Base-by-base conservation (phyloP, 139 green algal genomes). In the Chlamydomonas applanata region DNA sequence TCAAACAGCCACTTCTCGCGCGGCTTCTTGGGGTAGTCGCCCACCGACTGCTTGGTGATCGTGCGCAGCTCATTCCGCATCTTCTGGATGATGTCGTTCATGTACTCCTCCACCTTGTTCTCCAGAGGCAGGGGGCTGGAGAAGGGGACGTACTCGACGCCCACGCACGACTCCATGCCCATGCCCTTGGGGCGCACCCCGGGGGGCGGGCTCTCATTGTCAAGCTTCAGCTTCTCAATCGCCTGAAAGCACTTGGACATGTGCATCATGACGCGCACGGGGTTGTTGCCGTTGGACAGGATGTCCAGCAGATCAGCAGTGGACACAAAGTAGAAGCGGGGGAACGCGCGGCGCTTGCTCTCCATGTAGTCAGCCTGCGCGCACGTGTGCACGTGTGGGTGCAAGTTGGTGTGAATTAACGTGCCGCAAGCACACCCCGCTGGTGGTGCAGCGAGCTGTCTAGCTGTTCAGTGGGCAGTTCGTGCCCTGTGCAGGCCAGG, bases 221-320 rank as follows among this genome's bases (percentile, higher is more conserved):
- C 89, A 44, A 97, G 82, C 75, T 89, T 89, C 13, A 97, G 90
- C 77, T 86, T 90, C 36, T 94, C 92, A 53, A 97, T 95, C 54
- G 91, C 93, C 83, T 83, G 78, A 87, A 97, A 97, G 84, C 87
- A 94, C 84, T 97, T 97, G 75, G 85, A 91, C 87, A 95, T 93
- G 82, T 97, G 92, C 60, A 83, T 83, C 89, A 93, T 92, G 33
- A 95, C 88, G 72, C 89, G 84, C 19, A 85, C 53, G 53, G 90
- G 90, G 77, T 81, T 90, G 86, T 94, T 93, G 79, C 90, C 89
- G 77, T 93, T 95, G 60, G 90, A 93, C 71, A 95, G 83, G 56
- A 95, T 93, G 82, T 95, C 90, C 54, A 95, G 83, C 64, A 95
- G 85, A 76, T 95, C 90, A 17, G 88, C 88, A 0, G 87, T 89